Evolutionary conservation across 352 stramenopile genomes (phyloP), one percentile per base, ranked within the genome.

Genomic region (Pythium diclinum): DNA sequence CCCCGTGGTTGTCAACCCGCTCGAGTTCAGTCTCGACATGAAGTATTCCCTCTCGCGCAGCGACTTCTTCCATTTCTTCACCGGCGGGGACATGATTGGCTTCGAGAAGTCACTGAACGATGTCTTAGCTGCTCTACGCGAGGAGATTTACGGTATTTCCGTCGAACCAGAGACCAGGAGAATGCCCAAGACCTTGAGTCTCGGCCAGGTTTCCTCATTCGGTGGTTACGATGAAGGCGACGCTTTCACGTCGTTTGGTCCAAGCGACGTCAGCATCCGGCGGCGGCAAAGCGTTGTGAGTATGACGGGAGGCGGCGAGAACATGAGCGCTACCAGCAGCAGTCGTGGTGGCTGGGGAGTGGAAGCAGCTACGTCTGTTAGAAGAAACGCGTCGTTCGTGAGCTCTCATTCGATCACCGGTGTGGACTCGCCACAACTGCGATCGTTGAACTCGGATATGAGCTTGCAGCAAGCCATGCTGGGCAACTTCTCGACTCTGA

Each of bases 51-150:
- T 94, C 6, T 73, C 83, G 36, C 81, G 85, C 10, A 92, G 78
- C 55, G 78, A 91, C 14, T 91, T 94, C 60, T 89, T 78, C 65
- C 82, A 92, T 58, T 94, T 94, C 52, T 87, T 92, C 56, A 87
- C 83, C 0, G 86, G 83, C 36, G 80, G 80, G 32, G 81, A 91
- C 60, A 89, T 92, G 79, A 68, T 93, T 63, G 83, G 84, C 44
- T 93, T 93, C 55, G 73, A 77, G 19, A 77, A 81, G 51, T 87
- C 77, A 2, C 60, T 95, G 3, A 74, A 77, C 3, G 68, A 76
- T 4, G 61, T 95, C 10, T 56, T 95, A 1, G 63, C 75, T n/a
- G 73, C 75, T 2, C 34, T 95, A 48, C 77, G 79, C 7, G 75
- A 89, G 68, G 75, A 92, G 32, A 78, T 92, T 11, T 89, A 87